Conservation (phyloP, 228 moss, liverwort and hornwort genomes). For the Sphagnum magellanicum region DNA sequence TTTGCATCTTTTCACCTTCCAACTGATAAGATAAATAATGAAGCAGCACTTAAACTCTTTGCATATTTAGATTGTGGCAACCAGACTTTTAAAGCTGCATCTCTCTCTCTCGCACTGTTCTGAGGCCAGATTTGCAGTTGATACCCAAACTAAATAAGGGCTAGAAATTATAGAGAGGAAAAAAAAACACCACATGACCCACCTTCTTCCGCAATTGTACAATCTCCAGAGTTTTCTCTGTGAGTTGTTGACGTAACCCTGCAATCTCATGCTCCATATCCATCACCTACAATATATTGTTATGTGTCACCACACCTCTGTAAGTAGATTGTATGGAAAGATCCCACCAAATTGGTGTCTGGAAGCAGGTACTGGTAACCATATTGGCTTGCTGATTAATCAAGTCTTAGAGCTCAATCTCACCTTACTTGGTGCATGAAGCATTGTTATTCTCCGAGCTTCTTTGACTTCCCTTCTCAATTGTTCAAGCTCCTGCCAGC, state of each 20-base stretch:
- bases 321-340: neutral
- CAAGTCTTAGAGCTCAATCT: too few species aligned
- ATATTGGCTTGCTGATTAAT: too few species aligned
- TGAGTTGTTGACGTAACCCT: constrained; percentile 58
- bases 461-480: constrained; percentile 79
- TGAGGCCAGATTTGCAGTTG: too few species aligned
- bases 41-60: too few species aligned
- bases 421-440: constrained; percentile 91
- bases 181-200: too few species aligned
- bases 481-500: constrained; percentile 61
- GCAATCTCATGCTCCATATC: constrained; percentile 81
- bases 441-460: constrained; percentile 86
- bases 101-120: too few species aligned
- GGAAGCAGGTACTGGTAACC: too few species aligned
- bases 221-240: constrained; percentile 61
- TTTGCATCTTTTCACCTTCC: constrained; percentile 26
- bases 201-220: constrained; percentile 63
- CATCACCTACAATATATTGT: constrained; percentile 24
- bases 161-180: too few species aligned
- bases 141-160: too few species aligned
- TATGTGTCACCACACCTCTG: neutral
- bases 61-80: too few species aligned
- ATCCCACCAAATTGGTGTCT: too few species aligned
- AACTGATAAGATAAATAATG: constrained; percentile 13
- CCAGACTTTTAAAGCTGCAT: too few species aligned